Conservation (phyloP, 1,139 yeast genomes). For the Taiozyma sp. region DNA sequence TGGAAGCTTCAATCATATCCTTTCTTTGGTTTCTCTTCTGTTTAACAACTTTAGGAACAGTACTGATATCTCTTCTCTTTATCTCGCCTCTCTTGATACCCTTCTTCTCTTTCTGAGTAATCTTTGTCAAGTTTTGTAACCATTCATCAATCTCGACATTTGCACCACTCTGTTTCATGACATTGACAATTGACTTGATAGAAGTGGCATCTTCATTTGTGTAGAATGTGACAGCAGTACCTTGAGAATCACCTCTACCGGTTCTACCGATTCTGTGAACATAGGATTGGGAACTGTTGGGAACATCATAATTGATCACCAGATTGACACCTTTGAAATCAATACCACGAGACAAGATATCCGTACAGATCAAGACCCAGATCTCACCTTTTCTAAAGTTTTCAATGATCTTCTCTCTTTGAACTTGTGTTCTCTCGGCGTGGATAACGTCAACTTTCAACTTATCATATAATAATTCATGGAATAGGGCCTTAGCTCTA, state of each 20-base stretch:
- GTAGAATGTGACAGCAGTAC: slow-evolving; percentile 87
- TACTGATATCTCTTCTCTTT: slow-evolving; percentile 73
- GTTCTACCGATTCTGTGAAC: slow-evolving; percentile 99
- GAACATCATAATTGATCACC: slow-evolving; percentile 95
- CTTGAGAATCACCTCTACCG: slow-evolving; percentile 89
- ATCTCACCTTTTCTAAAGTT: slow-evolving; percentile 84
- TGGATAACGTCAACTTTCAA: slow-evolving; percentile 94
- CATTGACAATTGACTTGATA: slow-evolving; percentile 82
- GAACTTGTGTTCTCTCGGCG: slow-evolving; percentile 88
- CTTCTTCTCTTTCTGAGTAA: slow-evolving; percentile 64
- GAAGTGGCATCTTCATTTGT: slow-evolving; percentile 82
- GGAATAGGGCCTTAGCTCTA: slow-evolving; percentile 92
- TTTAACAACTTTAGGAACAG: slow-evolving; percentile 73
- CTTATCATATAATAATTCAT: slow-evolving; percentile 86
- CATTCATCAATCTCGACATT: slow-evolving; percentile 54
- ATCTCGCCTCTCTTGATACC: slow-evolving; percentile 55
- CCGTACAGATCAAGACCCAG: slow-evolving; percentile 97
- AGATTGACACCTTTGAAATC: slow-evolving; percentile 95
- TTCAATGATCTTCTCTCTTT: slow-evolving; percentile 82
- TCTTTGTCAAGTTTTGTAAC: slow-evolving; percentile 76
- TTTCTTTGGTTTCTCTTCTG: slow-evolving; percentile 57
- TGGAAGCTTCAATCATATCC: slow-evolving; percentile 80
- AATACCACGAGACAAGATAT: slow-evolving; percentile 93
- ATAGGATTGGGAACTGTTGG: slow-evolving; percentile 89
- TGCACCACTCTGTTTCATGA: slow-evolving; percentile 91